Conservation (phyloP, 2,329 filamentous ascomycete genomes). For the Colletotrichum tabaci region DNA sequence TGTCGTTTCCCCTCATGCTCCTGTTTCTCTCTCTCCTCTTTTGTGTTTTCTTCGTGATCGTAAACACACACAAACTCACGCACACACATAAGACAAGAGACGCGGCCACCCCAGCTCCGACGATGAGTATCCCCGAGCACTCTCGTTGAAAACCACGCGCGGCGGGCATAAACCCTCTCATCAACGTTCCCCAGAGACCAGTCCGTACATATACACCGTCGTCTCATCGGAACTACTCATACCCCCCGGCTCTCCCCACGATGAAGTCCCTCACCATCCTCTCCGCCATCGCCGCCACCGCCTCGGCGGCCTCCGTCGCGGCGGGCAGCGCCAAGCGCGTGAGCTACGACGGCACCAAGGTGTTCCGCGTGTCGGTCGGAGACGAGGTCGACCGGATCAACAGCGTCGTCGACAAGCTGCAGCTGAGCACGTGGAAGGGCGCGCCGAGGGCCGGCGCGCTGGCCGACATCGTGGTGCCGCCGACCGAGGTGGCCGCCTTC, state of each 20-base stretch:
- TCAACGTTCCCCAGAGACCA: not conserved
- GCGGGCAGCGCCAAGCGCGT: conserved; percentile 42
- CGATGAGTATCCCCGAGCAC: conserved; percentile 7
- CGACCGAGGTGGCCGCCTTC: conserved; percentile 53
- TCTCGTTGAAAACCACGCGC: not conserved
- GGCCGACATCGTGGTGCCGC: conserved; percentile 59
- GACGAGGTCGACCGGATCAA: conserved; percentile 52
- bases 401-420: conserved; percentile 52
- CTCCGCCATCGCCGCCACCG: conserved; percentile 31
- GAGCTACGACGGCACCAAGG: conserved; percentile 62
- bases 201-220: no score
- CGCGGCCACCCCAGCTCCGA: not conserved
- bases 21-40: not conserved
- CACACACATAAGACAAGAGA: not conserved
- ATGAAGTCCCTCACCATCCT: conserved; percentile 40
- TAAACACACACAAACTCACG: not conserved
- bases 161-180: not conserved
- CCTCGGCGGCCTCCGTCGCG: conserved; percentile 37
- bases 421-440: conserved; percentile 56
- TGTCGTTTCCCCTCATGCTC: not conserved
- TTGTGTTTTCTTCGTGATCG: not conserved
- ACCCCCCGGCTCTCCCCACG: not conserved
- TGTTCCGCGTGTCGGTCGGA: conserved; percentile 58
- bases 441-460: conserved; percentile 52
- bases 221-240: not conserved